These are phyloP conservation scores for Microsporum audouinii DNA, from an alignment of 2,329 filamentous ascomycete species.

Conservation along the genomic window DNA sequence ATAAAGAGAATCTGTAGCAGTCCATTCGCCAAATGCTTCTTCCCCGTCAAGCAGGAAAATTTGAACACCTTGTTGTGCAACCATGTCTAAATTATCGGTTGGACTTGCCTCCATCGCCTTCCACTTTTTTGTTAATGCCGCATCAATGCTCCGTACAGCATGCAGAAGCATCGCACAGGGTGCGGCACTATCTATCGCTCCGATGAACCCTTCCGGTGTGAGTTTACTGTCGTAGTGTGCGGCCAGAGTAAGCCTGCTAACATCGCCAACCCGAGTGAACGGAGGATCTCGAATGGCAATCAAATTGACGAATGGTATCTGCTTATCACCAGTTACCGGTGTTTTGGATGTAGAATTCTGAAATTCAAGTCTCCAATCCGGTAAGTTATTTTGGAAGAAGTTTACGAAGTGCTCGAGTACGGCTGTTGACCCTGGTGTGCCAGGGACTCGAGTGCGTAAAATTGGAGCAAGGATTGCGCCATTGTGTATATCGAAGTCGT, in stretches of 20 bases:
- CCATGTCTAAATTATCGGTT: conserved; percentile 40
- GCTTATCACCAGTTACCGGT: conserved; percentile 56
- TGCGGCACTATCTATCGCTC: conserved; percentile 84
- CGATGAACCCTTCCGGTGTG: conserved; percentile 73
- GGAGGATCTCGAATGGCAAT: conserved; percentile 82
- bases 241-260: conserved; percentile 70
- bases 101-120: conserved; percentile 50
- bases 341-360: conserved; percentile 87
- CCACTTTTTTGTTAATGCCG: conserved; percentile 72
- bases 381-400: conserved; percentile 66
- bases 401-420: conserved; percentile 72
- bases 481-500: conserved; percentile 65
- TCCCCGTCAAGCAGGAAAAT: conserved; percentile 87
- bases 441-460: conserved; percentile 75
- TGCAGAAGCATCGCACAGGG: conserved; percentile 92
- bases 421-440: conserved; percentile 60
- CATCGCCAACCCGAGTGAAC: conserved; percentile 61
- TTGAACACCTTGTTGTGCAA: conserved; percentile 73
- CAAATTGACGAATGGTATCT: conserved; percentile 76
- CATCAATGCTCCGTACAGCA: conserved; percentile 67
- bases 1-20: conserved; percentile 71
- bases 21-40: conserved; percentile 79
- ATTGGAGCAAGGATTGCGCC: conserved; percentile 76
- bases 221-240: conserved; percentile 90
- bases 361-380: conserved; percentile 66